Conservation (phyloP, 768 basidiomycete genomes). For the Termitomyces titanicus region DNA sequence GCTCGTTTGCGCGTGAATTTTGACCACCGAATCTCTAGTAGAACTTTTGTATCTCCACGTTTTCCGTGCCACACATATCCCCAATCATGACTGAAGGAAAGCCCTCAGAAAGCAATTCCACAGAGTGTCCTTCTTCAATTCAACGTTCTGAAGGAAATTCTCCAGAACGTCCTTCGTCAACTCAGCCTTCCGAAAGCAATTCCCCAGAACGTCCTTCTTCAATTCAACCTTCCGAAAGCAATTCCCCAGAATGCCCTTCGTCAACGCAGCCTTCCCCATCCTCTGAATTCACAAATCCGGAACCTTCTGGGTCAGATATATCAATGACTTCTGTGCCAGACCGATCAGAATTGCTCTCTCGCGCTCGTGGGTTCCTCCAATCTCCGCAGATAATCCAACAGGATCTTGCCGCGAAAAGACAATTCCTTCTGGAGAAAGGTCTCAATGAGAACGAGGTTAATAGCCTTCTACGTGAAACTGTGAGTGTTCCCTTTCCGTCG, state of each 20-base stretch:
- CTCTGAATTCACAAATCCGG: background rate
- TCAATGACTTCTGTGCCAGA: constrained; percentile 10
- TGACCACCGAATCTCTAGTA: background rate
- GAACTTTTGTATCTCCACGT: background rate
- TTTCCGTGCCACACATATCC: background rate
- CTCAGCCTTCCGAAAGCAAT: background rate
- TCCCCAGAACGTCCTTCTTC: too few relatives aligned
- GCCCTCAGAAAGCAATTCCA: background rate
- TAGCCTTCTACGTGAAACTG: constrained; percentile 51
- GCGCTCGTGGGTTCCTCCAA: constrained; percentile 60
- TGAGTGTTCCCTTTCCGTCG: constrained; percentile 25
- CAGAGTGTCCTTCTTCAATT: background rate
- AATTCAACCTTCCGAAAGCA: background rate
- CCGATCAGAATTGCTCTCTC: constrained; percentile 43
- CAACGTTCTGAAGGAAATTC: too few relatives aligned
- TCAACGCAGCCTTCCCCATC: background rate
- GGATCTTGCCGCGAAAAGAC: constrained; percentile 50
- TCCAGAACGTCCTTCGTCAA: background rate
- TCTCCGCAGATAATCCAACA: constrained; percentile 65
- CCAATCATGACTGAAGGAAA: constrained; percentile 6
- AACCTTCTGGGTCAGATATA: background rate
- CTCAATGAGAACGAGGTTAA: constrained; percentile 59
- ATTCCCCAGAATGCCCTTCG: background rate
- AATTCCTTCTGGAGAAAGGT: constrained; percentile 71
- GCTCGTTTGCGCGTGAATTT: background rate